Evolutionary conservation across 2,329 filamentous ascomycete genomes (phyloP).

Genomic region (Teratosphaeria destructans): DNA sequence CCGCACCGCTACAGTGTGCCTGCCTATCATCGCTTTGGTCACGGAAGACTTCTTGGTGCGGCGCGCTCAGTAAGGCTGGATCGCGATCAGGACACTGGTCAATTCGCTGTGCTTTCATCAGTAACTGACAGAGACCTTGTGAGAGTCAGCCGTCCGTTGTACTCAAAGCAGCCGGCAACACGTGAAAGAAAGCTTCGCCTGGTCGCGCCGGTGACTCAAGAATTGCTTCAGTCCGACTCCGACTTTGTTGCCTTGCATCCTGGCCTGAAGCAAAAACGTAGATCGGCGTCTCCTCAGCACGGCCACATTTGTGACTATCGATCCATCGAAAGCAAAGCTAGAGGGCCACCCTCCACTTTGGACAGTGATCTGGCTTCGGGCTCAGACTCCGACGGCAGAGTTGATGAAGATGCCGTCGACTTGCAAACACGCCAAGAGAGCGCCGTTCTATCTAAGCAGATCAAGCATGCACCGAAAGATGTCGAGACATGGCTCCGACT

Average conservation of each 20-base stretch:
- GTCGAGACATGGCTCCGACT: slow-evolving; percentile 65
- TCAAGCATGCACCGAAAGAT: slow-evolving; percentile 57
- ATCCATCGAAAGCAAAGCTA: slow-evolving; percentile 26
- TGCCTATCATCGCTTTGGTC: slow-evolving; percentile 56
- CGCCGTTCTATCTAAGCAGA: slow-evolving; percentile 51
- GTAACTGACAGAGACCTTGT: not conserved
- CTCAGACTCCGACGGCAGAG: slow-evolving; percentile 16
- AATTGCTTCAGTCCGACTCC: slow-evolving; percentile 11
- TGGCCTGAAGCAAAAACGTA: slow-evolving; percentile 12
- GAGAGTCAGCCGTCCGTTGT: not conserved
- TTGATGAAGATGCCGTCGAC: slow-evolving; percentile 8
- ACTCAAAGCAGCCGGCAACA: not conserved
- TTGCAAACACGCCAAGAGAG: slow-evolving; percentile 40
- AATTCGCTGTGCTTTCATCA: slow-evolving; percentile 3
- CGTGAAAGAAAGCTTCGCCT: slow-evolving; percentile 2
- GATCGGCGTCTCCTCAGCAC: slow-evolving; percentile 6
- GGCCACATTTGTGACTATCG: slow-evolving; percentile 26
- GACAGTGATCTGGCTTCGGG: slow-evolving; percentile 31
- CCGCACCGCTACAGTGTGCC: slow-evolving; percentile 64
- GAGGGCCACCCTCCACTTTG: slow-evolving; percentile 7
- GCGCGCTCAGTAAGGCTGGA: slow-evolving; percentile 54
- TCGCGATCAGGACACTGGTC: slow-evolving; percentile 48
- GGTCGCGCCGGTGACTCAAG: not conserved
- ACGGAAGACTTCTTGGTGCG: slow-evolving; percentile 61
- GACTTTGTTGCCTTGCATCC: not conserved